Conservation (phyloP, 129 eudicot genomes). For the Artemisia argyi region DNA sequence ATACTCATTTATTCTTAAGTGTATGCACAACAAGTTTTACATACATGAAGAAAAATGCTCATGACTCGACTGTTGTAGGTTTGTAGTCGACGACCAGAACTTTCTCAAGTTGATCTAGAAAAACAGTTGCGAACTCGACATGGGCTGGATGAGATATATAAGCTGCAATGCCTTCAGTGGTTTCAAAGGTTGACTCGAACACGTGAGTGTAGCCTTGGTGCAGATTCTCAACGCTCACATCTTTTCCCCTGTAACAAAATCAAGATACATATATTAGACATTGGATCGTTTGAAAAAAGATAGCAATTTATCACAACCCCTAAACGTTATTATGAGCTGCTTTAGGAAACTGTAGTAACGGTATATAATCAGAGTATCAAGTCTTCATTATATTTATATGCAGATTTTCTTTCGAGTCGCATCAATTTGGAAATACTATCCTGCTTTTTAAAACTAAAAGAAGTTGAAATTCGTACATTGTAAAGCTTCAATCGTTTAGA, state of each 20-base stretch:
- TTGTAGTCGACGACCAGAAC: slow-evolving; percentile 72
- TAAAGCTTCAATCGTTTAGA: too few relatives aligned
- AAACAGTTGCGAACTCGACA: slow-evolving; percentile 53
- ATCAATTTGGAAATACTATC: neutral
- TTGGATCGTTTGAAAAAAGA: slow-evolving; percentile 7
- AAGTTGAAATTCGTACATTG: neutral
- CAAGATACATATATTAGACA: neutral
- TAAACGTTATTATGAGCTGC: neutral
- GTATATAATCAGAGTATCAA: neutral
- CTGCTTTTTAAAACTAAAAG: neutral
- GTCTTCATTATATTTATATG: neutral
- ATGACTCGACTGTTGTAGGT: slow-evolving; percentile 57
- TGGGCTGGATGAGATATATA: slow-evolving; percentile 74
- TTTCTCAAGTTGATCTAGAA: slow-evolving; percentile 64
- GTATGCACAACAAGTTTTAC: slow-evolving; percentile 4
- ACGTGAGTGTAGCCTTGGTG: slow-evolving; percentile 96
- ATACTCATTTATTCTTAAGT: neutral
- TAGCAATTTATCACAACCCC: neutral
- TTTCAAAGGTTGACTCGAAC: slow-evolving; percentile 82
- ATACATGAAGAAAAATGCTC: slow-evolving; percentile 25
- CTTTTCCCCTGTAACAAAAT: slow-evolving; percentile 70
- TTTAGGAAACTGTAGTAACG: neutral
- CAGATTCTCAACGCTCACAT: slow-evolving; percentile 80
- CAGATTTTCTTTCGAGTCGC: neutral
- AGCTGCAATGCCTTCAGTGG: slow-evolving; percentile 70